Evolutionary conservation across 176 grass and related monocot genomes (phyloP).

Genomic region (Puccinellia tenuiflora): DNA sequence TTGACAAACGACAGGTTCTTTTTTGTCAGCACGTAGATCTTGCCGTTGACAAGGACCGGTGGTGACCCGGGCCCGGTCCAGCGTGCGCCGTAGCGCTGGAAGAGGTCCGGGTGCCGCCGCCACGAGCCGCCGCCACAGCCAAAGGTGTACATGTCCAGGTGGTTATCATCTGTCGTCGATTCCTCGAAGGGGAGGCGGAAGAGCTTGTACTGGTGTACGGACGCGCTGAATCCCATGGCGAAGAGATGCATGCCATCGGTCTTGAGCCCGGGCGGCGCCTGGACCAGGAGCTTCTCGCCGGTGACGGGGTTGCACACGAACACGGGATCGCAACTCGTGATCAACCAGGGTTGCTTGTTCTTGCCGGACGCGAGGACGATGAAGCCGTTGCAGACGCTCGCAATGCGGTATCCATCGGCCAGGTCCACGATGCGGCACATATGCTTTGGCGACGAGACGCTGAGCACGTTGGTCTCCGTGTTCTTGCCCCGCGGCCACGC

Average conservation of each 20-base stretch:
- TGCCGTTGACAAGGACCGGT: not conserved
- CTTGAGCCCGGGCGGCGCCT: not conserved
- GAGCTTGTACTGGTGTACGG: not conserved
- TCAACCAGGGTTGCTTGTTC: not conserved
- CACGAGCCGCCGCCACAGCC: not conserved
- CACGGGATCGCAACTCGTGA: too few relatives aligned
- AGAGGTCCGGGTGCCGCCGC: not conserved
- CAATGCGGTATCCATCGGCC: not conserved
- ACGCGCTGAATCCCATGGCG: not conserved
- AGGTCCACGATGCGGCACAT: too few relatives aligned
- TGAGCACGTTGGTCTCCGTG: too few relatives aligned
- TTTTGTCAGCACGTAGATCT: not conserved
- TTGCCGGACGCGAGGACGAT: not conserved
- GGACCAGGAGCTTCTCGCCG: not conserved
- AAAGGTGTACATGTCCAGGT: not conserved
- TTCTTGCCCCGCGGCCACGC: too few relatives aligned
- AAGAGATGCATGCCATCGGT: not conserved
- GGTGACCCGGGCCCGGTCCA: not conserved
- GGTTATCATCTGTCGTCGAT: not conserved
- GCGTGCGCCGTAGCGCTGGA: not conserved
- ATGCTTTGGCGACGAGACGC: too few relatives aligned
- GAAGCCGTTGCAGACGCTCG: not conserved
- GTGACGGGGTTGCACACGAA: too few relatives aligned
- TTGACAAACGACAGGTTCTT: accelerated
- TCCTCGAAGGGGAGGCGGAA: not conserved